Evolutionary conservation across 805 yeast genomes (phyloP), one percentile per base, ranked within the genome.

Genomic region (Yamadazyma kitorensis): DNA sequence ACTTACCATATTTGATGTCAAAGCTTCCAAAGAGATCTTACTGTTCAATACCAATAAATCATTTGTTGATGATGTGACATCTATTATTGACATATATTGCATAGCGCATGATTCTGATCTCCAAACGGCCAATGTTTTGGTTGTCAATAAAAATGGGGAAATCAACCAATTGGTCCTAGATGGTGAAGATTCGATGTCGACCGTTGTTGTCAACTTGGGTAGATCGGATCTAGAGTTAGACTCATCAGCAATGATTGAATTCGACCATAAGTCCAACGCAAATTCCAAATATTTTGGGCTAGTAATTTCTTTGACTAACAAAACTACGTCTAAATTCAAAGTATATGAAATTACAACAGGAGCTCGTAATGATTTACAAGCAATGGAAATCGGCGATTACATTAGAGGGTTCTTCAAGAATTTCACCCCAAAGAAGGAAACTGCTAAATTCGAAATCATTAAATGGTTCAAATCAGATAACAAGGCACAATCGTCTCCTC

Each of bases 371-470:
- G 29, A 31, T 17, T 20, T 43, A 23, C 30, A 30, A 13, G 17
- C 34, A 10, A 39, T 28, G 17, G 49, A 40, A 14, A 35, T 54
- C 21, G 59, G 57, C 7, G 30, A 43, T 8, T 51, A 41, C 23
- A 35, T 39, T 22, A 40, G 34, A 25, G 44, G 33, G 8, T 39
- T 40, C 26, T 46, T 45, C 35, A 47, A 46, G 17, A 8, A 17
- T 18, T 10, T 24, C 16, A 24, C 30, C 10, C 14, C 22, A 6
- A 19, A 20, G 14, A 13, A 19, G 11, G 39, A 40, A 30, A 16
- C 19, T 11, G 28, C 40, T n/a, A 11, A 14, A 6, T 39, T 47
- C 25, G 42, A 47, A 27, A 25, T 41, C 8, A 27, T 47, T 10
- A 43, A 48, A 25, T 48, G 54, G 54, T 41, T 33, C 33, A 27